These are phyloP conservation scores for Stereocaulon alpinum DNA, from an alignment of 495 filamentous ascomycete species.

Conservation along the genomic window DNA sequence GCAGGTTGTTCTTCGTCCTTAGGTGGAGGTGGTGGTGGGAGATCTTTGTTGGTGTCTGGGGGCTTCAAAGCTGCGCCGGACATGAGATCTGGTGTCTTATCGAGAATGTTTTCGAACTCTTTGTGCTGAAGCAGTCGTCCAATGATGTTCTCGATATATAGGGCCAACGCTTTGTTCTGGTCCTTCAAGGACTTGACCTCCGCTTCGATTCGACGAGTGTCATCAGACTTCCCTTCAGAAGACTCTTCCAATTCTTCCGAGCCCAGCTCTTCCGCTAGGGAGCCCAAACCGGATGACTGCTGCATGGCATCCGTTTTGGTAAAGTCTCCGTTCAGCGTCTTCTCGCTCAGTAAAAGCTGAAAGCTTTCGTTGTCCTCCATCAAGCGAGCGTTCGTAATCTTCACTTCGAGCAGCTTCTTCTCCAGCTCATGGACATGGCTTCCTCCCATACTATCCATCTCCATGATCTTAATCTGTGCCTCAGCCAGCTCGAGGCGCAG, in stretches of 20 bases:
- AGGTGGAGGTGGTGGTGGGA: constrained; percentile 66
- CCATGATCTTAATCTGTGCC: constrained; percentile 88
- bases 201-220: constrained; percentile 56
- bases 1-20: constrained; percentile 41
- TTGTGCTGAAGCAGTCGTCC: constrained; percentile 87
- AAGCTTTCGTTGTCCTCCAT: constrained; percentile 99
- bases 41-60: constrained; percentile 63
- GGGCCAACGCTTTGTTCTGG: constrained; percentile 89
- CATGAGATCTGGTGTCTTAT: constrained; percentile 56
- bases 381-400: constrained; percentile 85
- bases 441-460: constrained; percentile 85
- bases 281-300: constrained; percentile 39
- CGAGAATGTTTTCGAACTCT: constrained; percentile 85
- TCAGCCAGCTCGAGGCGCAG: constrained; percentile 86
- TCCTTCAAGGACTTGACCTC: constrained; percentile 79
- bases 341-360: constrained; percentile 83
- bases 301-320: constrained; percentile 73
- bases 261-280: constrained; percentile 84
- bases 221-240: constrained; percentile 45
- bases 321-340: constrained; percentile 90
- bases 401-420: constrained; percentile 73
- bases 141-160: constrained; percentile 98
- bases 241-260: constrained; percentile 36
- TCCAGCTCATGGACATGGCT: constrained; percentile 78
- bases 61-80: constrained; percentile 29